phyloP scores from a whole-genome alignment of 2,329 filamentous ascomycete species.

The Cryphonectria parasitica region DNA sequence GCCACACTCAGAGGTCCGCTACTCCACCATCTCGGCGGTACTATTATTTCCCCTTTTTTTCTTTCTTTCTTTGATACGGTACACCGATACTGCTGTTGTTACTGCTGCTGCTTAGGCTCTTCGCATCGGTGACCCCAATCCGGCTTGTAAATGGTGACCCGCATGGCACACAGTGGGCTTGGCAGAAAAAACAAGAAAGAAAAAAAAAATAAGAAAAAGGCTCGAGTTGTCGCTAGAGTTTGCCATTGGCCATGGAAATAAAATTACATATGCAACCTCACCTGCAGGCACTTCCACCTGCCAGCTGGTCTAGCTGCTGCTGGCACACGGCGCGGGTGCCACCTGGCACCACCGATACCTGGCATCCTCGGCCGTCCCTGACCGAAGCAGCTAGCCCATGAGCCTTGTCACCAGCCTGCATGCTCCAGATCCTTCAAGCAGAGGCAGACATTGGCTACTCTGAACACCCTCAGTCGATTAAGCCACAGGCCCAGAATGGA shows the following conservation, averaged over 20 bases:
- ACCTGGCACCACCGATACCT: constrained; percentile 26
- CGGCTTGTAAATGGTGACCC: neutral
- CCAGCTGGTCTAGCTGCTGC: constrained; percentile 16
- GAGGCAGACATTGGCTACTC: constrained; percentile 14
- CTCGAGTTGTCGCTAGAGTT: neutral
- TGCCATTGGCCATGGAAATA: constrained; percentile 20
- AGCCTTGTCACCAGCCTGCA: constrained; percentile 20
- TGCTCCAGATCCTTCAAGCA: neutral
- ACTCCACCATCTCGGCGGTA: neutral
- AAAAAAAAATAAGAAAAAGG: neutral
- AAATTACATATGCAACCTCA: constrained; percentile 18
- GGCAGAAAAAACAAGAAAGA: neutral
- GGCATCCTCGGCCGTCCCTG: constrained; percentile 17
- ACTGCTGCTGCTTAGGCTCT: neutral
- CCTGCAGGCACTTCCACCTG: constrained; percentile 25
- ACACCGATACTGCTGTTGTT: neutral
- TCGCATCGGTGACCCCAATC: neutral
- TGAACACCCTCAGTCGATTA: neutral
- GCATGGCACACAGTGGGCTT: neutral
- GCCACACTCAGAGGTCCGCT: neutral
- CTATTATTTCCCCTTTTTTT: neutral
- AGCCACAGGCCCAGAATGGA: neutral
- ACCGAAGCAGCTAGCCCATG: constrained; percentile 22
- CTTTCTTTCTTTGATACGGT: neutral
- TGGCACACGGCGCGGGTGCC: constrained; percentile 18